Base-by-base conservation (phyloP, 2,329 filamentous ascomycete species). In the Aspergillus tubingensis region DNA sequence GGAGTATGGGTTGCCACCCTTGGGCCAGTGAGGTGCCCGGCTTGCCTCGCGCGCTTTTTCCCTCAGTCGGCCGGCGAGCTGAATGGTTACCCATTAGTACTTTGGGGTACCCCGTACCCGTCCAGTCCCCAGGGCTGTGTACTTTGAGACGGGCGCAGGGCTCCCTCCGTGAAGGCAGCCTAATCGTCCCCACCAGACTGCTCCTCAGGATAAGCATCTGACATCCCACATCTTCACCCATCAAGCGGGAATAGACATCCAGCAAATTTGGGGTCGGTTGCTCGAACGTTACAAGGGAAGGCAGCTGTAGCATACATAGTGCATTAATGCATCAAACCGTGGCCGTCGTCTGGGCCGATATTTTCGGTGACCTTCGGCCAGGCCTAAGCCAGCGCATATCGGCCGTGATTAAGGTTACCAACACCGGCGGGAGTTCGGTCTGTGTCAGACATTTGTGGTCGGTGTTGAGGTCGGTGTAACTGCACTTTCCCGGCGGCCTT, bases 331-430 rank as follows among this genome's bases (percentile, higher is more conserved):
- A 54, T 32, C 52, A 47, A 36, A n/a, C 23, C n/a, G 47, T 25
- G 25, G 23, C 47, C 25, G 25, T 32, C 41, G 8, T 32, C 44
- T 32, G 17, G 41, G 10, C 53, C 41, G 53, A 55, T 55, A 11
- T 27, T 55, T 53, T 39, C 38, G 53, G n/a, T 25, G 39, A 25
- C 53, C 41, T 13, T 47, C 53, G 53, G 53, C 53, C 53, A 50
- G 47, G 47, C n/a, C 47, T 30, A 7, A 25, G 25, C 47, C 10
- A 50, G 30, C 15, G 27, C 30, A 21, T 49, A 23, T 49, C 19
- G 19, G 30, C 50, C 30, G 50, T 32, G 25, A 23, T 55, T 44
- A 44, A 44, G 53, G 53, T 44, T 32, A 17, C 39, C 53, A 55
- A 30, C 38, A 32, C 41, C 39, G 53, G 39, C 53, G 44, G 53